Evolutionary conservation across 176 grass and related monocot genomes (phyloP), one percentile per base, ranked within the genome.

Genomic region (Rhynchospora pubera): DNA sequence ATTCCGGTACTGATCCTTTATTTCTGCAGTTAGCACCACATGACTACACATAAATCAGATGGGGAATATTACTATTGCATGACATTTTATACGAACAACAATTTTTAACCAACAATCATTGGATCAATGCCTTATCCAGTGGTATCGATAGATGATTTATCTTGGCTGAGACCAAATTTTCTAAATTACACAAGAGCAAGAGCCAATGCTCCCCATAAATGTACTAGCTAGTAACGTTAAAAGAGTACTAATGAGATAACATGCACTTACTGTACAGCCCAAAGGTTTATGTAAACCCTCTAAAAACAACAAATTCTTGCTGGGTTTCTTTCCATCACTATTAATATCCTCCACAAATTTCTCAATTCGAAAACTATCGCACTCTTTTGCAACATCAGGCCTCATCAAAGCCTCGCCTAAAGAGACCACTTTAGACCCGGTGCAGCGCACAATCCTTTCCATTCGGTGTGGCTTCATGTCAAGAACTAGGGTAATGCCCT

Each of bases 221-320:
- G 48, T 51, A 55, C 26, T 53, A 55, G 16, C 8, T 76, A 30
- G 21, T 32, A 76, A 76, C 4, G 0, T 76, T 30, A 26, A 75
- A 47, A 75, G 12, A 75, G 26, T 28, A 76, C 22, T 76, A 16
- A 76, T 55, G 43, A 80, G 23, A 71, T 62, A 68, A 22, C 84
- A 66, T 57, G 75, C 50, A 85, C 88, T 86, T 85, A 98, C 92
- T 16, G 95, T 98, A 81, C 92, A 98, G 70, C 95, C 95, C 60
- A 93, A 84, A 86, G 95, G 89, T 92, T 91, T 98, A 34, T 86
- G 79, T 83, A 98, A 89, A 75, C 95, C 95, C 82, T 94, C 92
- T 64, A 98, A 52, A 91, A 94, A 98, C 78, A 94, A 90, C 83
- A 91, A 93, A 79, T 87, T 94, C 91, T 98, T 98, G 87, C 30